A percentile compares a stretch with the other conserved stretches of the same genome.
phyloP scores from a whole-genome alignment of 257 asterid species.

The Penstemon newberryi region DNA sequence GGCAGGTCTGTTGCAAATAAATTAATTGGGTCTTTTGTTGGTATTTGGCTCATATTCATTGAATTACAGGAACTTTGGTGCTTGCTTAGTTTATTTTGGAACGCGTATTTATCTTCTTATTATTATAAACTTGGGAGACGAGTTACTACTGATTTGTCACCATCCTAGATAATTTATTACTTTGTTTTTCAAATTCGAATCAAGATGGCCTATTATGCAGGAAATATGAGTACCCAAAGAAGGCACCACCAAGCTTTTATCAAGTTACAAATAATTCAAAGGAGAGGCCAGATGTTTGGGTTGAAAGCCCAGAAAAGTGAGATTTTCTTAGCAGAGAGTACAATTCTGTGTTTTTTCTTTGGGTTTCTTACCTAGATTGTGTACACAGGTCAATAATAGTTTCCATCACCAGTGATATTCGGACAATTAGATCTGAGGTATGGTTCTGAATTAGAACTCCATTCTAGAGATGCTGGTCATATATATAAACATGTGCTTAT shows the following conservation, averaged over 20 bases:
- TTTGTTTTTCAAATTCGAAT: constrained; percentile 7
- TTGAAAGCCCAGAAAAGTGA: constrained; percentile 96
- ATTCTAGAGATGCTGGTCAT: constrained; percentile 11
- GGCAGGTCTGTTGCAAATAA: constrained; percentile 18
- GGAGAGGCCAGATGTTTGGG: constrained; percentile 99
- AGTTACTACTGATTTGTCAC: constrained; percentile 15
- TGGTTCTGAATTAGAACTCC: constrained; percentile 8
- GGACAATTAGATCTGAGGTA: constrained; percentile 97
- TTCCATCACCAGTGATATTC: constrained; percentile 94
- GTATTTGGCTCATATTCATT: constrained; percentile 13
- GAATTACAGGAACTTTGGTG: not conserved
- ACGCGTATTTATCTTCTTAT: constrained; percentile 9
- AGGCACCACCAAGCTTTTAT: constrained; percentile 86
- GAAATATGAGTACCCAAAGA: constrained; percentile 85
- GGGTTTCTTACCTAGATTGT: constrained; percentile 33
- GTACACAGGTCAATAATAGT: constrained; percentile 76
- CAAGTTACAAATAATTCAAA: constrained; percentile 89
- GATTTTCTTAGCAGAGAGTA: constrained; percentile 20
- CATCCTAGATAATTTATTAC: constrained; percentile 12
- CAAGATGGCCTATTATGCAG: constrained; percentile 37
- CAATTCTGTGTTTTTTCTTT: not conserved
- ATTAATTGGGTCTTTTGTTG: not conserved
- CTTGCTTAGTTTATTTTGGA: constrained; percentile 2
- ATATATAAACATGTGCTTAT: not conserved
- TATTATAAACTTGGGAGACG: constrained; percentile 11